A percentile compares a stretch with the other conserved stretches of the same genome.
Conservation (phyloP, 1,139 yeast species). For the Pichiaceae sp. region DNA sequence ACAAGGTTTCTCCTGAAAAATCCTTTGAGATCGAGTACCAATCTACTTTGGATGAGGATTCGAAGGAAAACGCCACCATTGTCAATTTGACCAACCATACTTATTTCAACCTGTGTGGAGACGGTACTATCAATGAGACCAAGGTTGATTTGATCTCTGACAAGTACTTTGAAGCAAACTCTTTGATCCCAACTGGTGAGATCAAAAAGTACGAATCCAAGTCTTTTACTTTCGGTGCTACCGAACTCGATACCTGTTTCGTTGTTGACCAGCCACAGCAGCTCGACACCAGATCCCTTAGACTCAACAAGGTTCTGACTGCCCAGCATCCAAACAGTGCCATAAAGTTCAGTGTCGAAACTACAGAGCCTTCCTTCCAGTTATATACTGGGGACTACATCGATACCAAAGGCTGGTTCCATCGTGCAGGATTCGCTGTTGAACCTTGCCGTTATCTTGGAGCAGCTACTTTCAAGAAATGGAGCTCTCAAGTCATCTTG, state of each 20-base stretch:
- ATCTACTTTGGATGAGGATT: neutral
- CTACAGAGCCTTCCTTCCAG: slow-evolving; percentile 2
- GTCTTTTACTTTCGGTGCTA: neutral
- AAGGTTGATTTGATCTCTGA: neutral
- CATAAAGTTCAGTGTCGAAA: neutral
- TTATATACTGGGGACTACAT: slow-evolving; percentile 1
- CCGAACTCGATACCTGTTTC: neutral
- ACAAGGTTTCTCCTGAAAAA: neutral
- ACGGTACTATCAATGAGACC: neutral
- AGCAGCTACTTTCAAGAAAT: neutral
- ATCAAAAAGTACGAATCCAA: neutral
- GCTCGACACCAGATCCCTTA: neutral
- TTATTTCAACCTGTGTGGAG: slow-evolving; percentile 1
- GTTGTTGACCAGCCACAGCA: neutral
- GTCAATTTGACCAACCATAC: slow-evolving; percentile 2
- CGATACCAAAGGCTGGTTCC: neutral
- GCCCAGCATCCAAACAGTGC: neutral
- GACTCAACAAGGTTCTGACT: neutral
- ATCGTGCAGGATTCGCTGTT: slow-evolving; percentile 2
- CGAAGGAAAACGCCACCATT: neutral
- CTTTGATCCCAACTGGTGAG: neutral
- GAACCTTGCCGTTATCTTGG: slow-evolving; percentile 1
- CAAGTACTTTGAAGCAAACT: neutral
- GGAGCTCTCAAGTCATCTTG: neutral
- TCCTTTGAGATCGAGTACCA: slow-evolving; percentile 1